A percentile compares a stretch with the other conserved stretches of the same genome.
These are phyloP conservation scores for Collybia sp. DNA, from an alignment of 768 basidiomycete genomes.

Conservation along the genomic window DNA sequence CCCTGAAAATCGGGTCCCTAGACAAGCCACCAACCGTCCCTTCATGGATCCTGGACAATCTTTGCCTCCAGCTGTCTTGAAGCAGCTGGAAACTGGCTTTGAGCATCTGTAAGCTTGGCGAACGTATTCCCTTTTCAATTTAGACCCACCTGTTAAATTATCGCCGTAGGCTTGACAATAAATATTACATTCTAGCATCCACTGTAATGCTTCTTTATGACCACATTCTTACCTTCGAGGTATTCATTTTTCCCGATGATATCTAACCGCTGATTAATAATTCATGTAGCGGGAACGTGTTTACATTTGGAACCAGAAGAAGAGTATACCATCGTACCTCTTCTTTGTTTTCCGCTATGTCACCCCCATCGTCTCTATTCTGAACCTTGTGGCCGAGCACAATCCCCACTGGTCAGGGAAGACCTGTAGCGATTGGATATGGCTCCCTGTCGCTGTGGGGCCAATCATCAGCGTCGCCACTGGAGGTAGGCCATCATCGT, in stretches of 20 bases:
- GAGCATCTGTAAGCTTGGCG: not conserved
- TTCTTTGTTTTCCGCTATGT: slow-evolving; percentile 2
- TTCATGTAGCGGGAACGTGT: not conserved
- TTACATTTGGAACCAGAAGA: slow-evolving; percentile 3
- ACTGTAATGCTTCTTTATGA: slow-evolving; percentile 3
- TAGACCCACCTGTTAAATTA: not conserved
- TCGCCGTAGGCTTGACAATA: not conserved
- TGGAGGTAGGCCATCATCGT: not conserved
- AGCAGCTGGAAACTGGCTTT: not conserved
- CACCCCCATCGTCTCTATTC: not conserved
- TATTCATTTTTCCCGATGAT: not conserved
- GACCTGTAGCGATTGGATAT: not conserved
- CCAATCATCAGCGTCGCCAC: not conserved
- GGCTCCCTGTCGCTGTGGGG: not conserved
- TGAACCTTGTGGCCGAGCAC: not conserved
- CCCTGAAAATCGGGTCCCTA: too few relatives aligned
- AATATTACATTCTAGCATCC: slow-evolving; percentile 1
- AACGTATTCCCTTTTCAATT: not conserved
- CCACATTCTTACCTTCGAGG: slow-evolving; percentile 4
- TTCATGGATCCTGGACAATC: not conserved
- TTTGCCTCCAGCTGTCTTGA: not conserved
- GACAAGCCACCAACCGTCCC: too few relatives aligned
- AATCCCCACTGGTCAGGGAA: not conserved
- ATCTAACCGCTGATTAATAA: not conserved
- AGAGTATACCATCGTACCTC: slow-evolving; percentile 1